Evolutionary conservation across 108 stramenopile genomes (phyloP), one percentile per base, ranked within the genome.

Genomic region (Stephanodiscus triporus): DNA sequence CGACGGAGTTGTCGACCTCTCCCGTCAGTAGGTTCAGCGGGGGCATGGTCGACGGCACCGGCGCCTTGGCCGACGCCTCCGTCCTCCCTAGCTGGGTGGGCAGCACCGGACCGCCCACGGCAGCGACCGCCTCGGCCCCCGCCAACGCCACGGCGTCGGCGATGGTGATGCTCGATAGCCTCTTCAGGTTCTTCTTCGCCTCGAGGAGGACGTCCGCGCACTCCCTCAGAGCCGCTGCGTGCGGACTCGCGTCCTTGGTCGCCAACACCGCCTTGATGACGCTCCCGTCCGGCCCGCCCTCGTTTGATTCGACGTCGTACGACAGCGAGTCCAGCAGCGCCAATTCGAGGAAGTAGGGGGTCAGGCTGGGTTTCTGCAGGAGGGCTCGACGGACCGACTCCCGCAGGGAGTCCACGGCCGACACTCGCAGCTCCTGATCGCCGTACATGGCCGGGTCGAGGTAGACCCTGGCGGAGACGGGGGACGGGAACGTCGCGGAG

Each of bases 361-460:
- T 86, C 22, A 95, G 66, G 19, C 42, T 34, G 5, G 94, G 94
- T 42, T 92, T 88, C 61, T 91, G 85, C 17, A 92, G 77, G 69
- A 95, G 87, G 0, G 90, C 89, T 30, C 90, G 68, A 23, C 94
- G 87, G 4, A 91, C 91, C 14, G 81, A 66, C 72, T 92, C 91
- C 49, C 83, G 76, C 11, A 92, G 76, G 13, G 87, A 84, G 66
- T 92, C 89, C 66, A 95, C 91, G 43, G 94, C 91, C 43, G 91
- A 84, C 8, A 91, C 87, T 16, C 91, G 82, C 6, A 91, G 68
- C 77, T 95, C 94, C 85, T 95, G 94, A 70, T 95, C 94, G 30
- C 94, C 94, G 65, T 95, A 95, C 89, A 91, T 89, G 40, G 91
- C 94, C 17, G 94, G 94, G 82, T 95, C 94, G 59, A 95, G 88